Evolutionary conservation across 495 filamentous ascomycete species (phyloP).

Genomic region (Penicillium herquei): DNA sequence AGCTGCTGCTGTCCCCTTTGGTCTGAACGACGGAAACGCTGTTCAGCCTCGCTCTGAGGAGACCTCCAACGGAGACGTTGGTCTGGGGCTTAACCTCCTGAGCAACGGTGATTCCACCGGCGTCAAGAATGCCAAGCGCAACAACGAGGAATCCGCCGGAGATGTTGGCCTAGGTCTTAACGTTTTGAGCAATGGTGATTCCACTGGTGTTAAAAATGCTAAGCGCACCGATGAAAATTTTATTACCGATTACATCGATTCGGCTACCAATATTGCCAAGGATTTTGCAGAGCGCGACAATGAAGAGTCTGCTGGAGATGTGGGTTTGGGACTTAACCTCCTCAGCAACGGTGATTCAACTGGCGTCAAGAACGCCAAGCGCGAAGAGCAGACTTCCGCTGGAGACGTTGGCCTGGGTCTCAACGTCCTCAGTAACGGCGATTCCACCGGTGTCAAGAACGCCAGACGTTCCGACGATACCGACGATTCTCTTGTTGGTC

Average conservation of each 20-base stretch:
- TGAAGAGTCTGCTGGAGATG: neutral
- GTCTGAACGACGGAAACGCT: neutral
- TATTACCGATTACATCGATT: neutral
- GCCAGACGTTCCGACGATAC: neutral
- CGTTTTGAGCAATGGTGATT: neutral
- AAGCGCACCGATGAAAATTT: neutral
- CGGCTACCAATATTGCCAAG: neutral
- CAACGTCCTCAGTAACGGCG: neutral
- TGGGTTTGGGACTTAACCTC: neutral
- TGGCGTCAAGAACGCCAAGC: constrained; percentile 1
- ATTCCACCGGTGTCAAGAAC: neutral
- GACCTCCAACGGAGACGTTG: neutral
- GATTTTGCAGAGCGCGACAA: neutral
- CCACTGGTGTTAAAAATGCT: neutral
- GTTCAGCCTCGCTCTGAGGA: neutral
- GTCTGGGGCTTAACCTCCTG: neutral
- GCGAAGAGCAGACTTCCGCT: neutral
- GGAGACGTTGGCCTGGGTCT: neutral
- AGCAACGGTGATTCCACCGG: constrained; percentile 1
- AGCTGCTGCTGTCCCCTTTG: constrained; percentile 4
- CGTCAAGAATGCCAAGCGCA: constrained; percentile 8
- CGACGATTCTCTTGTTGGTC: too few relatives aligned
- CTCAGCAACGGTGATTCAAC: neutral
- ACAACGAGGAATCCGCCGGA: neutral
- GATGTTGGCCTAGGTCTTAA: neutral